Evolutionary conservation across 148 eudicot genomes (phyloP), one percentile per base, ranked within the genome.

Genomic region (Camellia granthamiana): DNA sequence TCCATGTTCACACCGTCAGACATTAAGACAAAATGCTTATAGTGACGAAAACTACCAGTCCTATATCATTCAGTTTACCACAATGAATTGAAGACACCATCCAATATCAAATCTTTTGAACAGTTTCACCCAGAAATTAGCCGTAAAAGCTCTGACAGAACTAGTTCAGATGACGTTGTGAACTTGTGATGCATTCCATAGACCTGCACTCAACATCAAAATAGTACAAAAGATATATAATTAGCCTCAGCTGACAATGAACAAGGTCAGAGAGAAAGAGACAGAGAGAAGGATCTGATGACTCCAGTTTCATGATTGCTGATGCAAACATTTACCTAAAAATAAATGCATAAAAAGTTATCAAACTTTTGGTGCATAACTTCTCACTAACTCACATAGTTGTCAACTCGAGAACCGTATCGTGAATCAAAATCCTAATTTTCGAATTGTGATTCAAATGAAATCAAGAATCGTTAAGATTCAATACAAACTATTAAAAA

Each of bases 201-300:
- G 6, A 30, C 61, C 76, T 46, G 74, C 74, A 70, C 11, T 70
- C 30, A 10, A 47, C 74, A 70, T 70, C 56, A 47, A 49, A 49
- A 46, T 13, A 69, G 8, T 15, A 43, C 44, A 43, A 69, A 15
- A 7, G 38, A 18, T 70, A 15, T 18, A 70, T 0, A 70, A 47
- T 69, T 69, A 14, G 46, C 21, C 44, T 15, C 52, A 43, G 6
- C 38, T 19, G 4, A n/a, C 51, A 70, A 42, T 49, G 56, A 46
- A 70, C 55, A 70, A 69, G 51, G 7, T 19, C n/a, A 69, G 72
- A 69, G 72, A 69, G 72, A 69, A 51, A 69, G 72, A 43, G 72
- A 69, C 19, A 69, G 72, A 69, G 71, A 67, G 71, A 67, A 15
- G 13, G 63, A 60, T 11, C 9, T 4, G 13, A 16, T 10, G 4